These are phyloP conservation scores for Boletus sp. DNA, from an alignment of 768 basidiomycete genomes.

Conservation along the genomic window DNA sequence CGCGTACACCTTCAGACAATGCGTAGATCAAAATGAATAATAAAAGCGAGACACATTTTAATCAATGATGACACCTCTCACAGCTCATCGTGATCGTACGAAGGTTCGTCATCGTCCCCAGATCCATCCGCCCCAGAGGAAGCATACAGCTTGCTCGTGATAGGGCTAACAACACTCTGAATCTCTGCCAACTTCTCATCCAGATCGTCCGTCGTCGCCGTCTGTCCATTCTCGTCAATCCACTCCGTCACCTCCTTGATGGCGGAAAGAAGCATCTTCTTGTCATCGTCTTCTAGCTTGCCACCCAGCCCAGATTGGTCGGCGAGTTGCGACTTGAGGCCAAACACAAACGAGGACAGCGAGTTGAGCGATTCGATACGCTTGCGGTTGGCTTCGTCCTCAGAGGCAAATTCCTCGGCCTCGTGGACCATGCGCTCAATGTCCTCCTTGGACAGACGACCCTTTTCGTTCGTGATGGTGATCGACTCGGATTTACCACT, in stretches of 20 bases:
- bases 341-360: conserved; percentile 80
- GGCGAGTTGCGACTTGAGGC: conserved; percentile 81
- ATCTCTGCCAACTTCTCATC: conserved; percentile 87
- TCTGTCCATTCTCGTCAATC: conserved; percentile 81
- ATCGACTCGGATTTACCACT: conserved; percentile 86
- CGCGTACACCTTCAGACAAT: background rate
- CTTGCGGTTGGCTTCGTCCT: conserved; percentile 78
- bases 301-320: conserved; percentile 91
- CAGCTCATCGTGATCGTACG: conserved; percentile 54
- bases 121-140: conserved; percentile 38
- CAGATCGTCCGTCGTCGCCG: conserved; percentile 80
- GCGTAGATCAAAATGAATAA: conserved; percentile 6
- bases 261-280: conserved; percentile 74
- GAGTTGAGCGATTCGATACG: conserved; percentile 84
- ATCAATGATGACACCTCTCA: conserved; percentile 22
- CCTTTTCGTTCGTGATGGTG: conserved; percentile 96
- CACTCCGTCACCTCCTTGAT: conserved; percentile 91
- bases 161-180: conserved; percentile 75
- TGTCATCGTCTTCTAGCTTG: conserved; percentile 79
- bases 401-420: conserved; percentile 85
- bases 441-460: conserved; percentile 83
- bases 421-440: conserved; percentile 96
- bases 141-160: conserved; percentile 78
- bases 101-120: conserved; percentile 44
- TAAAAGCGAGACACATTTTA: conserved; percentile 3